phyloP scores from a whole-genome alignment of 805 yeast species.

The Lipomyces chichibuensis region DNA sequence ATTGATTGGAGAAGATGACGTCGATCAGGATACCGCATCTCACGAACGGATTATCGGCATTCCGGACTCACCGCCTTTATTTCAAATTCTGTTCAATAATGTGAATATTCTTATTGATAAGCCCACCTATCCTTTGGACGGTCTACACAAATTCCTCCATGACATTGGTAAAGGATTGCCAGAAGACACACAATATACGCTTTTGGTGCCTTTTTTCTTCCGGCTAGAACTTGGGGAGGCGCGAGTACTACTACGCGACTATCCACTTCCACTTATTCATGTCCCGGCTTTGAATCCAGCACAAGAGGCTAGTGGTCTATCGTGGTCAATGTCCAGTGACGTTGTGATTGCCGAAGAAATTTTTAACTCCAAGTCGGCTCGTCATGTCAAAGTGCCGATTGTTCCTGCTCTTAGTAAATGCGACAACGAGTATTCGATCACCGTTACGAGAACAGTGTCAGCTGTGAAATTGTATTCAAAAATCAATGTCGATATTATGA shows the following conservation, averaged over 20 bases:
- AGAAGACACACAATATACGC: constrained; percentile 63
- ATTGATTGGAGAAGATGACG: constrained; percentile 49
- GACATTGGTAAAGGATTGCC: constrained; percentile 86
- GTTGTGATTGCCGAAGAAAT: constrained; percentile 70
- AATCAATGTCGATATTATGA: constrained; percentile 57
- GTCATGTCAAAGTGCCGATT: constrained; percentile 65
- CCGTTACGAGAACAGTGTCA: constrained; percentile 74
- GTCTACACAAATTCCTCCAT: constrained; percentile 64
- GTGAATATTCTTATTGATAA: constrained; percentile 53
- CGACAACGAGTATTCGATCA: constrained; percentile 52
- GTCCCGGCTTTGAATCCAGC: constrained; percentile 58
- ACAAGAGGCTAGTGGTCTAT: constrained; percentile 41
- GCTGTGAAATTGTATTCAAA: constrained; percentile 73
- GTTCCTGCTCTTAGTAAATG: constrained; percentile 46
- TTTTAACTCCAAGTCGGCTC: constrained; percentile 55
- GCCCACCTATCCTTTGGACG: constrained; percentile 56
- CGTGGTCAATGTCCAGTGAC: constrained; percentile 59
- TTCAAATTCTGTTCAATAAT: constrained; percentile 55
- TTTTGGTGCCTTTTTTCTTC: constrained; percentile 65
- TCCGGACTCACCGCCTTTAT: constrained; percentile 55
- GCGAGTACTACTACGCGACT: constrained; percentile 76
- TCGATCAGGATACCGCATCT: constrained; percentile 45
- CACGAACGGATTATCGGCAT: constrained; percentile 55
- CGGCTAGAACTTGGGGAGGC: constrained; percentile 62
- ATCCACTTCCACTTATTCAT: constrained; percentile 79